A percentile compares a stretch with the other conserved stretches of the same genome.
Evolutionary conservation across 106 monocot species (phyloP).

Genomic region (Narthecium ossifragum): DNA sequence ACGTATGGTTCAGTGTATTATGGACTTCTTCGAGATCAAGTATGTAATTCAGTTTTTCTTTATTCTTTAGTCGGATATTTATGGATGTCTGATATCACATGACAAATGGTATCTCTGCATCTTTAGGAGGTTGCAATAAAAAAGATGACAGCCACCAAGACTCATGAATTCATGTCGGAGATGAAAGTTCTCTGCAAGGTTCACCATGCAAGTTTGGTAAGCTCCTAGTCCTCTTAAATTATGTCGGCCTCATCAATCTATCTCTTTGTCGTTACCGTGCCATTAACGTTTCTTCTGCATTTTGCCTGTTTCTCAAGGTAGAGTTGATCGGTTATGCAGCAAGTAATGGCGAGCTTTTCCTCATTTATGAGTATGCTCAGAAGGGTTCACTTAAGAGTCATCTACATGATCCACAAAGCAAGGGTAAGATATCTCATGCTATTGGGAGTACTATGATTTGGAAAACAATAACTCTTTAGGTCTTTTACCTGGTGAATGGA

Average conservation of each 20-base stretch:
- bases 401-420: constrained; percentile 91
- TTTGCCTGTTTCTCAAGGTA: constrained; percentile 86
- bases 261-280: background rate
- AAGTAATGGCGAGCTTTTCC: constrained; percentile 74
- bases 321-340: constrained; percentile 99
- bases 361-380: constrained; percentile 97
- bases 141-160: constrained; percentile 97
- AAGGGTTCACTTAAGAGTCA: constrained; percentile 89
- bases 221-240: background rate
- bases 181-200: constrained; percentile 95
- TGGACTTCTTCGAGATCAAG: constrained; percentile 94
- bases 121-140: constrained; percentile 93
- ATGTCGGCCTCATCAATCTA: background rate
- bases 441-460: too few relatives aligned
- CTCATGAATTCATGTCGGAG: constrained; percentile 87
- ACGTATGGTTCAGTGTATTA: constrained; percentile 97
- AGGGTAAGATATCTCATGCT: constrained; percentile 57
- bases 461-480: too few relatives aligned
- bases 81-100: background rate
- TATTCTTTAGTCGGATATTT: background rate
- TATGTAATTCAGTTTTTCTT: constrained; percentile 13
- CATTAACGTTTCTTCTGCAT: constrained; percentile 13
- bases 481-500: too few relatives aligned
- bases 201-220: constrained; percentile 98
- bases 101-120: constrained; percentile 6